These are phyloP conservation scores for Bisporella sp. DNA, from an alignment of 2,329 filamentous ascomycete species.

Conservation along the genomic window DNA sequence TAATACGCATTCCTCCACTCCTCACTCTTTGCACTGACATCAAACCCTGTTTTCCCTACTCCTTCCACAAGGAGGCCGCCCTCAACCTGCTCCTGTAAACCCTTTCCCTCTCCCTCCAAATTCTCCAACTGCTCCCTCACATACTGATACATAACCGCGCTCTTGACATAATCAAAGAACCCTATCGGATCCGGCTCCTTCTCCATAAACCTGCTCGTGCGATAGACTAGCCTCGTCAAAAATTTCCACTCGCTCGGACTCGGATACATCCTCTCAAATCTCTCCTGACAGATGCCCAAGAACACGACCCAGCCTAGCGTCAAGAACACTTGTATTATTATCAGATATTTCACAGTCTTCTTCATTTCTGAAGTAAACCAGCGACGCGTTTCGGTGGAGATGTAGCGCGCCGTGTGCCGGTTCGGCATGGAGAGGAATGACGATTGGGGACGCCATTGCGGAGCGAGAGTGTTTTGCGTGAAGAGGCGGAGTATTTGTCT, in stretches of 20 bases:
- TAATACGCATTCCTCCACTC: constrained; percentile 84
- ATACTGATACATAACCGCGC: constrained; percentile 52
- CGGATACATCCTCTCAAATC: constrained; percentile 67
- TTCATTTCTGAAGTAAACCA: constrained; percentile 67
- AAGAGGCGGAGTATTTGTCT: constrained; percentile 38
- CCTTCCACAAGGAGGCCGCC: constrained; percentile 48
- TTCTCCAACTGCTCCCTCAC: constrained; percentile 65
- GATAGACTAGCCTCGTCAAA: constrained; percentile 59
- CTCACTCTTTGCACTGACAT: constrained; percentile 57
- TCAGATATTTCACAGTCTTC: constrained; percentile 60
- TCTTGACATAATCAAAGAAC: constrained; percentile 55
- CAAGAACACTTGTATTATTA: constrained; percentile 58
- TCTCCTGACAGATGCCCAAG: constrained; percentile 65
- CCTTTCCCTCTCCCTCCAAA: constrained; percentile 58
- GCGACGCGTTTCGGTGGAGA: constrained; percentile 70
- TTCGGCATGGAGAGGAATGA: constrained; percentile 49
- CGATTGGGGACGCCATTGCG: constrained; percentile 51
- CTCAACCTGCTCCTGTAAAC: constrained; percentile 44
- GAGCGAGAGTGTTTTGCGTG: constrained; percentile 45
- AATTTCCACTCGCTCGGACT: constrained; percentile 79
- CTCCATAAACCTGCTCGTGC: constrained; percentile 31
- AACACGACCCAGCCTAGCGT: constrained; percentile 53
- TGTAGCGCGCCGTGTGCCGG: constrained; percentile 50
- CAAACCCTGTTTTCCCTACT: constrained; percentile 38
- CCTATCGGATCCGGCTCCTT: constrained; percentile 10